Base-by-base conservation (phyloP, 352 stramenopile genomes). In the Globisporangium camurandrum region DNA sequence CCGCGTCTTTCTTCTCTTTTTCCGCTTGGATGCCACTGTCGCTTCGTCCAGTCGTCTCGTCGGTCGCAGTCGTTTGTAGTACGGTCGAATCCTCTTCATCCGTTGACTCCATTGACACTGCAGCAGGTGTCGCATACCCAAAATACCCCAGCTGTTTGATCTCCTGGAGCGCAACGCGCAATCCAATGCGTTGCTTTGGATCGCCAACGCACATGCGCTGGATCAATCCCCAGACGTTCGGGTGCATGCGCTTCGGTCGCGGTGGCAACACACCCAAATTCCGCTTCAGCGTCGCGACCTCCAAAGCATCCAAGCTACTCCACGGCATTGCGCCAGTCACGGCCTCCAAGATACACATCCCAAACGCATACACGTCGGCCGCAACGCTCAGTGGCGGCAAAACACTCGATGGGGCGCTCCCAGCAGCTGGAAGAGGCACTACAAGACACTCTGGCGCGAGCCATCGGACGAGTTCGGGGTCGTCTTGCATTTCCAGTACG, bases 291-390 rank as follows among this genome's bases (percentile, higher is more conserved):
- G 66, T 70, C 14, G 64, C 62, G 28, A 88, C 69, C 45, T 80
- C 70, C 0, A 58, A 22, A 10, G 67, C 54, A n/a, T 79, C 67
- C 36, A 84, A 46, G 1, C 45, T 61, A 12, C 39, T 54, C 77
- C 77, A 91, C 0, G 79, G 79, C 0, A 71, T 51, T 10, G 69
- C 62, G 0, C 62, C 59, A 1, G 76, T 85, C 24, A 87, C 52
- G 1, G 73, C 67, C 36, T 91, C 76, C 7, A 86, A n/a, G 23
- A 88, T 85, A 37, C 70, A 86, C 76, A 91, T 86, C n/a, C 79
- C 79, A 33, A 88, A 78, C 12, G 75, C 70, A 52, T 85, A 91
- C 34, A 88, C 66, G 46, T 91, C 76, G 0, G 64, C 71, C 2
- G 64, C 61, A 22, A 78, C 82, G 1, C 68, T 69, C 14, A 57